Conservation (phyloP, 495 filamentous ascomycete species). For the Massariosphaeria phaeospora region DNA sequence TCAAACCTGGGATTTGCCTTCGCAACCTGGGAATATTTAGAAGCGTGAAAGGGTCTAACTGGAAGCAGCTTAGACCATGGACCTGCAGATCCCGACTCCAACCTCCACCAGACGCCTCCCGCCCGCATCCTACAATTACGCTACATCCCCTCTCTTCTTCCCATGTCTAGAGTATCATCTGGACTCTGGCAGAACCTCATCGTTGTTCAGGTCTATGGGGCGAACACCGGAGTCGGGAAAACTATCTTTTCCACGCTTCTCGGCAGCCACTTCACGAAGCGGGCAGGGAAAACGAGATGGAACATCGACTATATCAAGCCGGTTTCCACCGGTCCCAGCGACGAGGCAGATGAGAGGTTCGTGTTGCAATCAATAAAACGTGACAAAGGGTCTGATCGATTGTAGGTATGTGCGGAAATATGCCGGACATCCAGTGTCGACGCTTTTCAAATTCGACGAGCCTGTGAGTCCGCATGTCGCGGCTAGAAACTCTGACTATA, state of each 20-base stretch:
- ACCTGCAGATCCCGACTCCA: background rate
- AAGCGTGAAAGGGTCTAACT: too few relatives aligned
- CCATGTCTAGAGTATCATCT: conserved; percentile 10
- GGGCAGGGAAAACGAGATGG: conserved; percentile 40
- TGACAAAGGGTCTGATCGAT: background rate
- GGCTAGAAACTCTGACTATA: too few relatives aligned
- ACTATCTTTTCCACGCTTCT: conserved; percentile 68
- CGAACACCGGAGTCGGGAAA: conserved; percentile 78
- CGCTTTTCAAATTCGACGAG: conserved; percentile 64
- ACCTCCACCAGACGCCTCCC: background rate
- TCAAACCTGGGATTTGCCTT: too few relatives aligned
- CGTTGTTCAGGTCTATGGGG: conserved; percentile 67
- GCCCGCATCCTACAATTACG: background rate
- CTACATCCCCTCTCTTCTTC: background rate
- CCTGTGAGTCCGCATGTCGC: conserved; percentile 72
- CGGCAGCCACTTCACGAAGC: conserved; percentile 49
- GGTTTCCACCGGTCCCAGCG: conserved; percentile 63
- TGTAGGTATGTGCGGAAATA: conserved; percentile 35
- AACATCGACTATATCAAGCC: conserved; percentile 65
- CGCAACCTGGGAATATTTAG: too few relatives aligned
- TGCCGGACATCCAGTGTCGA: conserved; percentile 52
- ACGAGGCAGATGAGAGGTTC: conserved; percentile 65
- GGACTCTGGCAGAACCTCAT: conserved; percentile 59
- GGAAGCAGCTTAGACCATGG: too few relatives aligned
- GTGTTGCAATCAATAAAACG: conserved; percentile 14